A percentile compares a stretch with the other conserved stretches of the same genome.
Conservation (phyloP, 2,329 filamentous ascomycete genomes). For the Alternaria tenuissima region DNA sequence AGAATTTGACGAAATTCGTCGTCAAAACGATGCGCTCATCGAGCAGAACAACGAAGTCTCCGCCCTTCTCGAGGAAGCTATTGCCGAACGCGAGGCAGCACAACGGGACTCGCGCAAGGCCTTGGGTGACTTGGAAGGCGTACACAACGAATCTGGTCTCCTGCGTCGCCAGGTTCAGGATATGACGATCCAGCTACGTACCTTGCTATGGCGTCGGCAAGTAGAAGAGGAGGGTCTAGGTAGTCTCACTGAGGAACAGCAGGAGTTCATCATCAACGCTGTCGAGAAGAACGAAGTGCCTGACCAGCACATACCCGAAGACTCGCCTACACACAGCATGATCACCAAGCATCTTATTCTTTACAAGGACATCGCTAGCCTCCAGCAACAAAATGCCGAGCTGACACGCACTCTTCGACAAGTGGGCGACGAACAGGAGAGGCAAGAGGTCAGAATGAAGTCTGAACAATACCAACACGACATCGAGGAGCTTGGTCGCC, state of each 20-base stretch:
- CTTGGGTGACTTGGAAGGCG: slow-evolving; percentile 72
- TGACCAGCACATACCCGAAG: slow-evolving; percentile 69
- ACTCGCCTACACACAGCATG: slow-evolving; percentile 85
- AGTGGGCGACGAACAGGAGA: slow-evolving; percentile 88
- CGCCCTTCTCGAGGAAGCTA: slow-evolving; percentile 80
- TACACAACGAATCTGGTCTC: slow-evolving; percentile 74
- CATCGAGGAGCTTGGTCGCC: slow-evolving; percentile 73
- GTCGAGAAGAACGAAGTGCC: slow-evolving; percentile 74
- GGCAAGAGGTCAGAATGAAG: slow-evolving; percentile 77
- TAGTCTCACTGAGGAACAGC: slow-evolving; percentile 74
- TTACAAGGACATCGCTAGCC: slow-evolving; percentile 83
- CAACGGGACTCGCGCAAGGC: slow-evolving; percentile 81
- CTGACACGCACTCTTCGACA: slow-evolving; percentile 83
- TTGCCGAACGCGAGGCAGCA: slow-evolving; percentile 79
- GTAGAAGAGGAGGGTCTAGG: slow-evolving; percentile 81
- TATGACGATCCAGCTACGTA: slow-evolving; percentile 87
- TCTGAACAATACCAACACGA: slow-evolving; percentile 63
- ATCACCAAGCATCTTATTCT: slow-evolving; percentile 90
- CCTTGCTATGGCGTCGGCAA: slow-evolving; percentile 86
- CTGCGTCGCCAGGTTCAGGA: slow-evolving; percentile 88
- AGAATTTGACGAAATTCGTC: slow-evolving; percentile 84
- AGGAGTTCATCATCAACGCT: slow-evolving; percentile 77
- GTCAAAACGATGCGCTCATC: slow-evolving; percentile 81
- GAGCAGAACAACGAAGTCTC: slow-evolving; percentile 81
- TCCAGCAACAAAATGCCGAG: slow-evolving; percentile 88